Percentiles rank a stretch among this genome's conserved stretches.
Evolutionary conservation across 352 stramenopile genomes (phyloP).

Genomic region (Phytophthora ramorum): DNA sequence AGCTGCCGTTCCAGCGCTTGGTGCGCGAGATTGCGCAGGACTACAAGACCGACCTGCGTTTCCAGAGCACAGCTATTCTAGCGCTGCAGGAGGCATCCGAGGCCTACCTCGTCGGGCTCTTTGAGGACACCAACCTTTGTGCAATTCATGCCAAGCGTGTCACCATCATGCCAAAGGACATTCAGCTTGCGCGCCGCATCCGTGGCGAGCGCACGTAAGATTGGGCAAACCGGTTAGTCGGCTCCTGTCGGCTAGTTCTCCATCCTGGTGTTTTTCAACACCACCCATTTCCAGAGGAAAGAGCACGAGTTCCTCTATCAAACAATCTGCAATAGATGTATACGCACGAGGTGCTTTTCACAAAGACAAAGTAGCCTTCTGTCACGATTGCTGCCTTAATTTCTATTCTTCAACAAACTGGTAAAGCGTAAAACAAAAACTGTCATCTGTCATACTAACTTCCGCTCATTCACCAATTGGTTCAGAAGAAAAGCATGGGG

Average conservation of each 20-base stretch:
- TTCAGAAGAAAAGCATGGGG: slow-evolving; percentile 47
- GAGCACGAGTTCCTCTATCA: no score
- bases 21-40: slow-evolving; percentile 94
- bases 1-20: slow-evolving; percentile 95
- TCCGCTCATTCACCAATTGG: not conserved
- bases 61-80: slow-evolving; percentile 92
- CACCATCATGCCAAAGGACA: slow-evolving; percentile 97
- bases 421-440: not conserved
- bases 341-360: no score
- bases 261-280: not conserved
- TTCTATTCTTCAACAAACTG: no score
- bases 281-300: not conserved
- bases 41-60: slow-evolving; percentile 95
- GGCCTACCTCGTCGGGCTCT: slow-evolving; percentile 93
- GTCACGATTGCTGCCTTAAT: no score
- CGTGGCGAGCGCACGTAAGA: slow-evolving; percentile 80
- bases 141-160: slow-evolving; percentile 95
- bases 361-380: no score
- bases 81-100: slow-evolving; percentile 91
- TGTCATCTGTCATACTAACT: not conserved
- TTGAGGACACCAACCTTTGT: slow-evolving; percentile 95
- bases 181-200: slow-evolving; percentile 92
- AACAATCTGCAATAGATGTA: no score
- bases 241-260: not conserved
- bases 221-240: not conserved